Evolutionary conservation across 2,329 filamentous ascomycete species (phyloP).

Genomic region (Calycina herbarum): DNA sequence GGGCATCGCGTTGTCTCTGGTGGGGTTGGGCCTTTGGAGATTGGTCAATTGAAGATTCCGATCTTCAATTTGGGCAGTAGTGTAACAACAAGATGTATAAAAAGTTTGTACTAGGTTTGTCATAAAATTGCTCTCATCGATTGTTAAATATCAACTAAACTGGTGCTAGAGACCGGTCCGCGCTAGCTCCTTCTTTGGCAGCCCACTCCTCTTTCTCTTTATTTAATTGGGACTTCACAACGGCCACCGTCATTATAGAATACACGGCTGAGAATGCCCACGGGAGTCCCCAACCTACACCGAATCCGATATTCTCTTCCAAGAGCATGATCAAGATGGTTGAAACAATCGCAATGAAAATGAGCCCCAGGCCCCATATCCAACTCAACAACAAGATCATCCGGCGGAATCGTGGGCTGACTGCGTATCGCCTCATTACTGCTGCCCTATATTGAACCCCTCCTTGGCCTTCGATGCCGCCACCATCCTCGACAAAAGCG

Average conservation of each 20-base stretch:
- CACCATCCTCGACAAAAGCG: constrained; percentile 31
- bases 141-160: constrained; percentile 17
- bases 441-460: constrained; percentile 29
- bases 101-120: neutral
- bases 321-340: constrained; percentile 32
- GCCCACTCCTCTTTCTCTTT: constrained; percentile 27
- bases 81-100: constrained; percentile 6
- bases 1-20: constrained; percentile 65
- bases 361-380: constrained; percentile 36
- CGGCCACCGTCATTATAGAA: constrained; percentile 23
- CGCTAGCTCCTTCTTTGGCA: constrained; percentile 18
- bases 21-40: constrained; percentile 67
- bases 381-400: constrained; percentile 32
- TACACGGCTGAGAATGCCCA: constrained; percentile 24
- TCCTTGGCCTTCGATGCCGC: constrained; percentile 32
- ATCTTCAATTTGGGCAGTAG: neutral
- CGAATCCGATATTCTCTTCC: constrained; percentile 29
- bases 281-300: constrained; percentile 34
- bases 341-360: constrained; percentile 28
- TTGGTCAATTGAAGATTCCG: constrained; percentile 32
- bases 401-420: constrained; percentile 28
- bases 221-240: constrained; percentile 25
- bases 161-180: constrained; percentile 10
- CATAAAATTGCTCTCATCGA: neutral
- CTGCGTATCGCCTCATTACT: constrained; percentile 31